Conservation (phyloP, 345 rosid genomes). For the Bruguiera sexangula region DNA sequence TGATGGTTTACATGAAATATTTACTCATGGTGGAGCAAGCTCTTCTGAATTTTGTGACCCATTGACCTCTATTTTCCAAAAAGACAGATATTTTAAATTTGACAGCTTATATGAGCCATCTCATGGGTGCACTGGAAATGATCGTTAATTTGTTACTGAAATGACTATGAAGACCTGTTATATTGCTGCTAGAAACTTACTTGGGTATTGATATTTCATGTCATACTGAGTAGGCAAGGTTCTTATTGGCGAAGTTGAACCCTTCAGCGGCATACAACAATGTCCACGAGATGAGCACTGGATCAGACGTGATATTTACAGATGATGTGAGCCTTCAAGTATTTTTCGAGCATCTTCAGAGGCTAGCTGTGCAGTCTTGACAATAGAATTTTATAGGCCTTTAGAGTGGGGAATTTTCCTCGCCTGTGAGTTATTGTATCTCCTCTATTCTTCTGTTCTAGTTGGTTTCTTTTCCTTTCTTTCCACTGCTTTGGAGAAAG, state of each 20-base stretch:
- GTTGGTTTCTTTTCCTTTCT: conserved; percentile 19
- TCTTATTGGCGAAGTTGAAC: conserved; percentile 89
- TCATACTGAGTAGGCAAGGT: conserved; percentile 67
- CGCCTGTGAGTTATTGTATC: conserved; percentile 28
- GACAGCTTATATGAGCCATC: background rate
- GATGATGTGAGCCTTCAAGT: conserved; percentile 98
- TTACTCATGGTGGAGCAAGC: too few relatives aligned
- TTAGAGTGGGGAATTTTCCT: conserved; percentile 13
- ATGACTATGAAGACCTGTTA: background rate
- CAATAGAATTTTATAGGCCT: conserved; percentile 13
- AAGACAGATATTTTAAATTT: background rate
- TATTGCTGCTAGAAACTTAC: background rate
- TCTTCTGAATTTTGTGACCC: too few relatives aligned
- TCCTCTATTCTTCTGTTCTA: conserved; percentile 12
- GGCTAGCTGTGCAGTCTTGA: conserved; percentile 96
- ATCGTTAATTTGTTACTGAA: background rate
- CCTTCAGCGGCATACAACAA: conserved; percentile 92
- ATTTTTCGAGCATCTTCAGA: conserved; percentile 91
- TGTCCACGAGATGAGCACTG: conserved; percentile 67
- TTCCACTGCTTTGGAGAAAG: conserved; percentile 8
- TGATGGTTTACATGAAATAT: too few relatives aligned
- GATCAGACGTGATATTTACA: conserved; percentile 85
- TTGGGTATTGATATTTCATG: conserved; percentile 1
- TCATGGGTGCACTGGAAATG: conserved; percentile 1
- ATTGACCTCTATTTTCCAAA: too few relatives aligned